Evolutionary conservation across 257 asterid genomes (phyloP), one percentile per base, ranked within the genome.

Genomic region (Anisodus acutangulus): DNA sequence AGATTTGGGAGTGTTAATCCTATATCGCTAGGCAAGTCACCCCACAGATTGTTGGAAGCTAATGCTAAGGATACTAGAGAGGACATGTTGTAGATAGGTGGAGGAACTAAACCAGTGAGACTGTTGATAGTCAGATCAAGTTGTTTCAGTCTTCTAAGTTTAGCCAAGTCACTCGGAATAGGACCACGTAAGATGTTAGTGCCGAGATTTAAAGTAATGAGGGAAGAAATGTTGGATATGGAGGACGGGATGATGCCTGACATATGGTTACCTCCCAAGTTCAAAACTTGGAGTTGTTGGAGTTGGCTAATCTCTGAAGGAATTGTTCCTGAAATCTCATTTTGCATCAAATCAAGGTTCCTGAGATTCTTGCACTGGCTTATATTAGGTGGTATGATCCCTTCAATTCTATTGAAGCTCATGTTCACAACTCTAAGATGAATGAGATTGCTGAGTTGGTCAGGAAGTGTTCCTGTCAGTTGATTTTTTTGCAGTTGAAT

Each of bases 81-180:
- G 80, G 93, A 87, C 86, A 85, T 80, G 87, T 87, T 90, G 79
- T 86, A 89, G 70, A 90, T 79, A 1, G 93, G 85, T 2, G 89
- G 83, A 58, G 97, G 97, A 5, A 93, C 88, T 15, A 51, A 53
- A 35, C 93, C 91, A 2, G 89, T 85, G 74, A 93, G 86, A 31
- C 89, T 87, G 84, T 93, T 93, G 2, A 87, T 89, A 37, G 88
- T 86, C 84, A 93, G 92, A 83, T 92, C 93, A 22, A 93, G 93
- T 9, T 55, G 35, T 84, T 82, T 87, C 83, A 93, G 60, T 39
- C 86, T 87, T 3, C 53, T 26, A 2, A 93, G 88, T 71, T 89
- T 89, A 1, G 62, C 69, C 17, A 92, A 64, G 19, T 86, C 87
- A 11, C 66, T 45, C 0, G 95, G 92, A 9, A 93, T 88, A 4